Base-by-base conservation (phyloP, 345 rosid species). In the Pistacia vera region DNA sequence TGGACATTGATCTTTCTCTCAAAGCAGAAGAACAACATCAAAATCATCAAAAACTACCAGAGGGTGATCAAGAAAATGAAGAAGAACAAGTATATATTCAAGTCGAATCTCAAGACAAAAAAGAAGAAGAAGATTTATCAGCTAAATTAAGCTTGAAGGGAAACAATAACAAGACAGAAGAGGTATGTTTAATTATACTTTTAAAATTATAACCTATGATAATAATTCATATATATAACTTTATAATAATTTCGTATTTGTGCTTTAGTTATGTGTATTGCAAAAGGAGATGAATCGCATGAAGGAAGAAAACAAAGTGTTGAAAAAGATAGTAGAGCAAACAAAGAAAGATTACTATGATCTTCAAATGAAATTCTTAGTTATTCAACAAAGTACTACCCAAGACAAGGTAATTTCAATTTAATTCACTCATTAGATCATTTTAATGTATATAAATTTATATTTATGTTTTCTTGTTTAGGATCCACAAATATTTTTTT, bases 261-360 rank as follows among this genome's bases (percentile, higher is more conserved):
- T 54, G 16, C 3, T 57, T 33, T 74, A 88, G 92, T 54, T 91
- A 72, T 78, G 71, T 59, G 85, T 62, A 73, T 60, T 91, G 57
- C 84, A 84, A 30, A 77, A 41, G 84, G 89, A 91, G 83, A 89
- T 91, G 85, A 80, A 68, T 51, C 78, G 85, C 8, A 85, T 89
- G 84, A 89, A 85, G 62, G 93, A 89, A 79, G 93, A 91, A 77
- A 91, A 91, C 76, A 33, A 83, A 58, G 73, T 74, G 71, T 78
- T 91, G 81, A 89, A 86, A 76, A 81, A 75, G 69, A 83, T 77
- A 44, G 87, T 89, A 54, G 95, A 91, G 73, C 84, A 86, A 71
- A 30, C 90, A n/a, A 81, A 83, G 87, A 85, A 89, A 78, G 85
- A 91, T 62, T 89, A 75, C 78, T 67, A 30, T 30, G 33, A 30